Evolutionary conservation across 2,329 filamentous ascomycete genomes (phyloP).

Genomic region (Sporothrix sp.): DNA sequence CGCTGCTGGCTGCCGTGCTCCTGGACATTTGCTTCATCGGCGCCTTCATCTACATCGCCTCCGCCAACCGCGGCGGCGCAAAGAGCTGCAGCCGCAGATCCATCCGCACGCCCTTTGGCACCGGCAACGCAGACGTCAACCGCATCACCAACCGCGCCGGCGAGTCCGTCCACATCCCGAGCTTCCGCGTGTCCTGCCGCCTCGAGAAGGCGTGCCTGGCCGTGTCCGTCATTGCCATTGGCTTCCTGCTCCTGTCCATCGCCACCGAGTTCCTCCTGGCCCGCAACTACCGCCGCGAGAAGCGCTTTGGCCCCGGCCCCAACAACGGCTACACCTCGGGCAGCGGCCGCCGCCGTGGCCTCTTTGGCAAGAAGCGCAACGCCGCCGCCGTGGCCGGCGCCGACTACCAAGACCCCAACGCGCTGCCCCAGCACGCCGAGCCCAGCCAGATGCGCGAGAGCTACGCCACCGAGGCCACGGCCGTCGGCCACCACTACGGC

Average conservation of each 20-base stretch:
- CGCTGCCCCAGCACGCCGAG: conserved; percentile 27
- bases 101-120: conserved; percentile 60
- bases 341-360: conserved; percentile 25
- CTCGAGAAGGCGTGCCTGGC: conserved; percentile 70
- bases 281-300: conserved; percentile 29
- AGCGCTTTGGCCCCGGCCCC: conserved; percentile 31
- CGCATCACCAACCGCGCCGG: conserved; percentile 39
- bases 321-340: conserved; percentile 33
- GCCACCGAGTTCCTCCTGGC: conserved; percentile 22
- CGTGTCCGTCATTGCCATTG: conserved; percentile 63
- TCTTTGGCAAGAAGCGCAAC: conserved; percentile 22
- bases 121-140: conserved; percentile 42
- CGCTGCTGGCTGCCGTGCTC: conserved; percentile 62
- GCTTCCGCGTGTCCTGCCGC: conserved; percentile 50
- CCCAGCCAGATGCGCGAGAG: conserved; percentile 22
- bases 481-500: conserved; percentile 19
- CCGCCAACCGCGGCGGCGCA: conserved; percentile 61
- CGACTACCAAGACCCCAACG: conserved; percentile 22
- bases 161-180: conserved; percentile 40
- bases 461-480: conserved; percentile 29
- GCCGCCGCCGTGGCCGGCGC: conserved; percentile 6
- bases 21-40: conserved; percentile 69
- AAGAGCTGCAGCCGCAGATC: conserved; percentile 47
- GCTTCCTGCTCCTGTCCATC: conserved; percentile 25
- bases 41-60: conserved; percentile 72